Percentiles rank a stretch among this genome's conserved stretches.
These are phyloP conservation scores for Chiua sp. DNA, from an alignment of 1,284 basidiomycete species.

Conservation along the genomic window DNA sequence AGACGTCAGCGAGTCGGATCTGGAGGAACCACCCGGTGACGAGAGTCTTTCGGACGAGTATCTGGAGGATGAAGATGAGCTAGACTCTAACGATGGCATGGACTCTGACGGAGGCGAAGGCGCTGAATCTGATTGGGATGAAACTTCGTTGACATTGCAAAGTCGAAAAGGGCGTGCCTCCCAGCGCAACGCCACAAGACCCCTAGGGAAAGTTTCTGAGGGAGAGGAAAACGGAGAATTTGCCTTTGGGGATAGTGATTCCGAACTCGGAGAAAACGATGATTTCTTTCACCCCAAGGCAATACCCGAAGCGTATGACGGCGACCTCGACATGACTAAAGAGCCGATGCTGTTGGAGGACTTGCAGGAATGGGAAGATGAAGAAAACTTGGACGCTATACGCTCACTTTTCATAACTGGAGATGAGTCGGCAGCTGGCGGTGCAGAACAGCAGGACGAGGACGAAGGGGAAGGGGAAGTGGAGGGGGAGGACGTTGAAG, in stretches of 20 bases:
- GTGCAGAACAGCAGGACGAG: conserved; percentile 44
- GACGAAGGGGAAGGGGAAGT: conserved; percentile 34
- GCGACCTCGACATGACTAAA: conserved; percentile 78
- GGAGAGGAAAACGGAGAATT: conserved; percentile 48
- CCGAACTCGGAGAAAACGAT: conserved; percentile 66
- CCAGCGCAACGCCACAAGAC: conserved; percentile 52
- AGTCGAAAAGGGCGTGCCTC: conserved; percentile 52
- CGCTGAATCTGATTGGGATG: conserved; percentile 20
- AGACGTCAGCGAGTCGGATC: conserved; percentile 37
- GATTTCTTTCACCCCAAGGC: conserved; percentile 78
- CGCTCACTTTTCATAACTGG: conserved; percentile 94
- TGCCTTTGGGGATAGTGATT: conserved; percentile 83
- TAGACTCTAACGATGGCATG: conserved; percentile 31
- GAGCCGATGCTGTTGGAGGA: conserved; percentile 52
- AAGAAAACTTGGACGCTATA: conserved; percentile 86
- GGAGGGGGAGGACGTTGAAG: conserved; percentile 45
- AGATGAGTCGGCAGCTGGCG: conserved; percentile 39
- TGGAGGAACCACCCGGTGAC: conserved; percentile 15
- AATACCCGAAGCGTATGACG: conserved; percentile 47
- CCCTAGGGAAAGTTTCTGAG: conserved; percentile 40
- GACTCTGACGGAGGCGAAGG: conserved; percentile 10
- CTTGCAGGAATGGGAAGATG: conserved; percentile 83
- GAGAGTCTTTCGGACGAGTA: conserved; percentile 20
- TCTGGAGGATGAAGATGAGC: conserved; percentile 29
- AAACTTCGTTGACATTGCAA: conserved; percentile 32